Conservation (phyloP, 1,139 yeast genomes). For the Blastobotrys persicus region DNA sequence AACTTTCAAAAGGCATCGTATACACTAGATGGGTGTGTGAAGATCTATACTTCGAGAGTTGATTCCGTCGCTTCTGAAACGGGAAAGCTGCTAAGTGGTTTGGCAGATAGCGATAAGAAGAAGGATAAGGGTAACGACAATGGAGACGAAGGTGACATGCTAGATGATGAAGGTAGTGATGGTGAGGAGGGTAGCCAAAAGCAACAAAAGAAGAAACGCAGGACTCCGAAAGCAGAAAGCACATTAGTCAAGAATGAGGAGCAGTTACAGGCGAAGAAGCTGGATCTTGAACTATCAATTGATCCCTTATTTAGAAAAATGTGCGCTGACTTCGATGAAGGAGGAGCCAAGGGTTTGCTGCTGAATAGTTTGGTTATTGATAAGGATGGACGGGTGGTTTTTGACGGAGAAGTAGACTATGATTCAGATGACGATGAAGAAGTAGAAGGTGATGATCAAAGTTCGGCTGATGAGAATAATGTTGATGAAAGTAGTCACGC, state of each 20-base stretch:
- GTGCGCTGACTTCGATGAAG: slow-evolving; percentile 90
- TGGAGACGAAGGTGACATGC: slow-evolving; percentile 32
- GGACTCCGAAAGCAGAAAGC: slow-evolving; percentile 38
- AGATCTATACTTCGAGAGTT: slow-evolving; percentile 79
- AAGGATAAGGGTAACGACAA: slow-evolving; percentile 30
- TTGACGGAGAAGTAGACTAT: slow-evolving; percentile 46
- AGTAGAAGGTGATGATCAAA: slow-evolving; percentile 27
- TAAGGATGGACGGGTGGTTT: slow-evolving; percentile 57
- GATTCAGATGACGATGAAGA: slow-evolving; percentile 26
- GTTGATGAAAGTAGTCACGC: slow-evolving; percentile 2
- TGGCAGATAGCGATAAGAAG: slow-evolving; percentile 41
- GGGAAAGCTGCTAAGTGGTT: slow-evolving; percentile 77
- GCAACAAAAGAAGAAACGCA: slow-evolving; percentile 22
- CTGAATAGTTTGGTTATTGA: slow-evolving; percentile 68
- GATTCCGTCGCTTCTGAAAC: slow-evolving; percentile 93
- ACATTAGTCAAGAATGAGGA: slow-evolving; percentile 57
- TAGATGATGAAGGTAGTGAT: slow-evolving; percentile 31
- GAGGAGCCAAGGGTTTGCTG: slow-evolving; percentile 84
- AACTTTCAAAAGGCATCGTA: slow-evolving; percentile 78
- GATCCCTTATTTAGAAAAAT: slow-evolving; percentile 91
- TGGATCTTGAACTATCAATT: slow-evolving; percentile 74
- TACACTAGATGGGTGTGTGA: slow-evolving; percentile 81
- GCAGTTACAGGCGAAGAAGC: slow-evolving; percentile 59
- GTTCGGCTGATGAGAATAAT: slow-evolving; percentile 40
- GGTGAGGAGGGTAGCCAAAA: slow-evolving; percentile 33